Evolutionary conservation across 192 early-diverging fungal species (phyloP).

Genomic region (Backusella morwellensis): DNA sequence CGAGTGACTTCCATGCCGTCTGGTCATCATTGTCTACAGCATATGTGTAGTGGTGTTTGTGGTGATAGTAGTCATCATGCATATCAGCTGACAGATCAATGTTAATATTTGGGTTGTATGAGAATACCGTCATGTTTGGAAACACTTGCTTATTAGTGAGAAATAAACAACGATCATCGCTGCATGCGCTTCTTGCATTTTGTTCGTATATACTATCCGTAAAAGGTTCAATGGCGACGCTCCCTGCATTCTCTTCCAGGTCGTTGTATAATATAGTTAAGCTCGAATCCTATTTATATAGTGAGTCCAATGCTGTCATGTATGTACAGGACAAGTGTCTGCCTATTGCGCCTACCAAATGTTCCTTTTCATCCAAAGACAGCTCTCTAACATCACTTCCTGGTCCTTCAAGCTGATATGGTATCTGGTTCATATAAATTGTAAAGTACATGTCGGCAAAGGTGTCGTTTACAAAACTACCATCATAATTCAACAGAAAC

Average conservation of each 20-base stretch:
- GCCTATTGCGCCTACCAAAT: neutral
- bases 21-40: conserved; percentile 51
- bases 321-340: neutral
- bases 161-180: conserved; percentile 53
- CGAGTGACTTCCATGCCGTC: conserved; percentile 43
- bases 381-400: neutral
- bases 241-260: neutral
- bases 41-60: conserved; percentile 42
- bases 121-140: conserved; percentile 46
- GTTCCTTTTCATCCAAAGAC: neutral
- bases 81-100: conserved; percentile 43
- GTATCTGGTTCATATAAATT: conserved; percentile 51
- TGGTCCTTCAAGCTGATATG: conserved; percentile 44
- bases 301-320: neutral
- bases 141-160: conserved; percentile 50
- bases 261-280: conserved; percentile 2
- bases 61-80: conserved; percentile 44
- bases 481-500: conserved; percentile 50
- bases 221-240: neutral
- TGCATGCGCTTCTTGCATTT: conserved; percentile 46
- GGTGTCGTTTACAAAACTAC: conserved; percentile 45
- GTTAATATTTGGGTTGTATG: conserved; percentile 48
- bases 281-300: neutral
- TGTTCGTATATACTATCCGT: conserved; percentile 33
- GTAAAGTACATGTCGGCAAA: conserved; percentile 58